Percentiles rank a stretch among this genome's conserved stretches.
These are phyloP conservation scores for Pyrrhoderma lamaoense DNA, from an alignment of 1,284 basidiomycete species.

Conservation along the genomic window DNA sequence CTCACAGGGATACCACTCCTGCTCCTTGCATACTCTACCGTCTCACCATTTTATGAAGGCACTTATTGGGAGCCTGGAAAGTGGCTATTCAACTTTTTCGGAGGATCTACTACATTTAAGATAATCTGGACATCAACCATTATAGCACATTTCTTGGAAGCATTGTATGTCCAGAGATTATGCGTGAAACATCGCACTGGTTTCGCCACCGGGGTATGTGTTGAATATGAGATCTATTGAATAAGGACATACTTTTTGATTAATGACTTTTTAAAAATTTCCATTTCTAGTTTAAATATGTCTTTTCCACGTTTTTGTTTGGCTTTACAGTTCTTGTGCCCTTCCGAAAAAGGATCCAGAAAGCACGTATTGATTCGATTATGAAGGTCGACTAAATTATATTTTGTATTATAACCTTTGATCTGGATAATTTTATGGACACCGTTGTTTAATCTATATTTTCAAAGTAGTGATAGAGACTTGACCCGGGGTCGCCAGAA, in stretches of 20 bases:
- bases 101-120: constrained; percentile 22
- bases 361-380: constrained; percentile 64
- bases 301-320: constrained; percentile 39
- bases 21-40: constrained; percentile 35
- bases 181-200: constrained; percentile 52
- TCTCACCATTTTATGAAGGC: constrained; percentile 28
- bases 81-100: constrained; percentile 8
- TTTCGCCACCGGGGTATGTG: constrained; percentile 44
- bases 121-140: constrained; percentile 28
- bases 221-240: not conserved
- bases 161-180: constrained; percentile 44
- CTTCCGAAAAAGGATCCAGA: constrained; percentile 51
- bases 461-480: too few species aligned
- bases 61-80: constrained; percentile 18
- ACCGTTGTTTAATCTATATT: too few species aligned
- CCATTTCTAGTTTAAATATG: constrained; percentile 41
- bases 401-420: too few species aligned
- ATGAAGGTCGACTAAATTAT: constrained; percentile 41
- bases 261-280: constrained; percentile 15
- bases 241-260: constrained; percentile 2
- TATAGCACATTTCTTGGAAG: constrained; percentile 42
- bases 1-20: constrained; percentile 25
- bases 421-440: too few species aligned
- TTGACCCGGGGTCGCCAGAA: too few species aligned
- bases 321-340: constrained; percentile 49